Evolutionary conservation across 495 filamentous ascomycete genomes (phyloP).

Genomic region (Emericellopsis terricola): DNA sequence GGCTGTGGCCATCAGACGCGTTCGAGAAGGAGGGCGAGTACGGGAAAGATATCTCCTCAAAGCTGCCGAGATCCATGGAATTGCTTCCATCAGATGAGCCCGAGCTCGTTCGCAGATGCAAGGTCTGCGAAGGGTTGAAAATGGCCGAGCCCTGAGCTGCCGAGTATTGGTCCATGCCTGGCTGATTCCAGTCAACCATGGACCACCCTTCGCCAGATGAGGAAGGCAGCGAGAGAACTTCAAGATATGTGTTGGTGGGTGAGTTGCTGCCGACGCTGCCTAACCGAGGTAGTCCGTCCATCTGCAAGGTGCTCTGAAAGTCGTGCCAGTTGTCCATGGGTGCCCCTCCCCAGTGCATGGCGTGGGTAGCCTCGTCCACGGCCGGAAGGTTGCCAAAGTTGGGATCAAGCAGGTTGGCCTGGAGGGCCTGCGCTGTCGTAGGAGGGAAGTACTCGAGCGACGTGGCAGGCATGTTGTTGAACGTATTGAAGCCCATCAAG

Average conservation of each 20-base stretch:
- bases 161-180: slow-evolving; percentile 28
- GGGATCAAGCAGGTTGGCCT: slow-evolving; percentile 46
- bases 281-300: slow-evolving; percentile 33
- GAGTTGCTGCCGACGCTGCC: slow-evolving; percentile 56
- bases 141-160: slow-evolving; percentile 40
- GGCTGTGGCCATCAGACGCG: slow-evolving; percentile 36
- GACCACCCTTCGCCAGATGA: slow-evolving; percentile 80
- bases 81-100: slow-evolving; percentile 57
- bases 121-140: slow-evolving; percentile 70
- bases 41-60: slow-evolving; percentile 59
- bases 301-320: slow-evolving; percentile 37
- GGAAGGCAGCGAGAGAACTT: slow-evolving; percentile 59
- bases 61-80: slow-evolving; percentile 54
- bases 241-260: slow-evolving; percentile 64
- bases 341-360: slow-evolving; percentile 34
- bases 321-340: slow-evolving; percentile 54
- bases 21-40: slow-evolving; percentile 52
- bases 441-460: slow-evolving; percentile 50
- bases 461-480: slow-evolving; percentile 28
- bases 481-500: slow-evolving; percentile 31
- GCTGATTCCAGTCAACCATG: slow-evolving; percentile 39
- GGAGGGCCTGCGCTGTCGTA: slow-evolving; percentile 47
- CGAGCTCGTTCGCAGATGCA: slow-evolving; percentile 70
- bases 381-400: slow-evolving; percentile 41
- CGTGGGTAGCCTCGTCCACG: slow-evolving; percentile 43